These are phyloP conservation scores for Rugonectria rugulosa DNA, from an alignment of 2,329 filamentous ascomycete genomes.

Conservation along the genomic window DNA sequence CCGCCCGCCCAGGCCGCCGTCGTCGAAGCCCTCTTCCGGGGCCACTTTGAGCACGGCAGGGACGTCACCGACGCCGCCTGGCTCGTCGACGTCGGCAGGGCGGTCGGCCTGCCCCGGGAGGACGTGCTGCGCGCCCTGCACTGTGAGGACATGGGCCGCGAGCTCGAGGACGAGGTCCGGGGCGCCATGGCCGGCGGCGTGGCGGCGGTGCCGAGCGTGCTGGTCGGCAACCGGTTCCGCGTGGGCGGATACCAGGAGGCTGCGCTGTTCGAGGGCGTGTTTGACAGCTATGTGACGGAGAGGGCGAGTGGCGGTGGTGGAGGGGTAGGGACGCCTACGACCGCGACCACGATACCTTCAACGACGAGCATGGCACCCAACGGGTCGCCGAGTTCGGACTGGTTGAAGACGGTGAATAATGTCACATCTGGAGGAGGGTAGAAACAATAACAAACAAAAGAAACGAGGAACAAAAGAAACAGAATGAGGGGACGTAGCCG, in stretches of 20 bases:
- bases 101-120: slow-evolving; percentile 38
- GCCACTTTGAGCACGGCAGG: slow-evolving; percentile 50
- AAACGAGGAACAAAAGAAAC: neutral
- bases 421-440: too few species aligned
- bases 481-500: neutral
- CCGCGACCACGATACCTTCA: neutral
- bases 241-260: slow-evolving; percentile 76
- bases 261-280: slow-evolving; percentile 70
- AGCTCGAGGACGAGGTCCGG: slow-evolving; percentile 43
- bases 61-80: slow-evolving; percentile 52
- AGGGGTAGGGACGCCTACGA: neutral
- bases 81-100: slow-evolving; percentile 46
- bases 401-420: neutral
- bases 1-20: slow-evolving; percentile 48
- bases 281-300: slow-evolving; percentile 60
- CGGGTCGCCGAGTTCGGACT: neutral
- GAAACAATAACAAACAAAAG: neutral
- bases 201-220: slow-evolving; percentile 76
- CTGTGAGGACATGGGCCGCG: slow-evolving; percentile 37
- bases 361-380: neutral
- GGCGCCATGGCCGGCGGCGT: slow-evolving; percentile 49
- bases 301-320: too few species aligned
- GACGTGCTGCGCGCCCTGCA: slow-evolving; percentile 41
- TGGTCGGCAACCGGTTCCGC: slow-evolving; percentile 71
- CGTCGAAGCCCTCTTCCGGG: slow-evolving; percentile 51